phyloP scores from a whole-genome alignment of 2,329 filamentous ascomycete genomes.

The Aspergillus brasiliensis region DNA sequence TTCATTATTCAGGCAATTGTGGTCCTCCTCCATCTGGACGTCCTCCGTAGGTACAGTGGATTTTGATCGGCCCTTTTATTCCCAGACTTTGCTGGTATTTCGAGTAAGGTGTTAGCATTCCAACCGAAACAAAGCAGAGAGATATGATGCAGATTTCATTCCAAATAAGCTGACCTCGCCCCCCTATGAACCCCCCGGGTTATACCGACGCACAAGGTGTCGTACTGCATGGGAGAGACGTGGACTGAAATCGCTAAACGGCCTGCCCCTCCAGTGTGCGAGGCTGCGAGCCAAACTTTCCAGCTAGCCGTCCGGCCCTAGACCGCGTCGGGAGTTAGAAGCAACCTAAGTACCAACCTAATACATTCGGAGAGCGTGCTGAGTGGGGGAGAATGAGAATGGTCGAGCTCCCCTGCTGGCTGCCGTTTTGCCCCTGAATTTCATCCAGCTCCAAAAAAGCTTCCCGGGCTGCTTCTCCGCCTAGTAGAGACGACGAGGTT shows the following conservation, averaged over 20 bases:
- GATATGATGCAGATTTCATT: background rate
- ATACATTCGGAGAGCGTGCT: constrained; percentile 14
- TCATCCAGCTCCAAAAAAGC: constrained; percentile 13
- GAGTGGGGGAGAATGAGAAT: constrained; percentile 15
- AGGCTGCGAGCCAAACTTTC: constrained; percentile 6
- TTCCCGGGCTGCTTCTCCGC: constrained; percentile 12
- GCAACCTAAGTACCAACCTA: constrained; percentile 14
- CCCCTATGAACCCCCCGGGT: background rate
- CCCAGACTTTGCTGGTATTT: background rate
- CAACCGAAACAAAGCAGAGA: background rate
- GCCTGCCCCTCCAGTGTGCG: constrained; percentile 9
- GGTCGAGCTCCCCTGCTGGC: constrained; percentile 15
- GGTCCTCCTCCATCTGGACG: background rate
- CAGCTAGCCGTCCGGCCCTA: constrained; percentile 3
- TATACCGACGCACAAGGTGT: background rate
- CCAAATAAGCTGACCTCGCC: background rate
- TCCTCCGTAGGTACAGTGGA: background rate
- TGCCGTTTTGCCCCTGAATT: constrained; percentile 22
- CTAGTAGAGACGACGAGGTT: constrained; percentile 1
- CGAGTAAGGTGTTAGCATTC: background rate
- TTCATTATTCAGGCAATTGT: background rate
- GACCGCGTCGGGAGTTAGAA: constrained; percentile 7
- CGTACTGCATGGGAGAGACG: constrained; percentile 1
- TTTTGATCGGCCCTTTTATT: background rate
- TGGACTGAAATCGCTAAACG: constrained; percentile 8